Base-by-base conservation (phyloP, 2,329 filamentous ascomycete genomes). In the Madurella mycetomatis region DNA sequence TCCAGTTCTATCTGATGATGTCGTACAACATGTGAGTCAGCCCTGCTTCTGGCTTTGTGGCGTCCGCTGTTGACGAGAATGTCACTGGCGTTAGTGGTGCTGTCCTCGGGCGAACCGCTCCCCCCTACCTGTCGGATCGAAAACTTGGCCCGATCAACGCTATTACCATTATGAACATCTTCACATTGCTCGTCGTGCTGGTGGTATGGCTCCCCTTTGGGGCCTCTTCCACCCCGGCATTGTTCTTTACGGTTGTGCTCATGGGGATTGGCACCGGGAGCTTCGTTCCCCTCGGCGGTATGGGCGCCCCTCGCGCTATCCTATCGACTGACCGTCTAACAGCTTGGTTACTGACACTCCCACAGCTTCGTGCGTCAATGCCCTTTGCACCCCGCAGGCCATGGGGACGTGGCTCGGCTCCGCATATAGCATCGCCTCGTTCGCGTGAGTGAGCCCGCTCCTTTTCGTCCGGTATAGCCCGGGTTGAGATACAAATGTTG, bases 201-300 rank as follows among this genome's bases (percentile, higher is more conserved):
- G 51, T 40, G 1, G 45, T 67, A 13, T 68, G 66, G 66, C 53
- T 68, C 2, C 66, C 65, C 1, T 55, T 64, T 37, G 66, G 66
- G 18, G 59, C 56, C 2, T 58, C 46, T 2, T 62, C 59, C 2
- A 47, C 57, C 1, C 19, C 41, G 1, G 62, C 55, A 2, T 53
- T 69, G 16, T 67, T 65, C 47, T 39, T 59, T n/a, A 64, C 64
- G 11, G 58, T 61, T 0, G 56, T 63, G 17, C 49, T 65, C 12
- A 64, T 68, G 58, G 66, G 67, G 11, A 54, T 68, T 11, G 65
- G 64, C 1, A 68, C 65, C 1, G 67, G 67, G 1, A 65, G 60
- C 11, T 66, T 65, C 49, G 65, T 67, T 7, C 61, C 66, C 8
- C 56, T 67, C n/a, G 57, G 59, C 19, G 61, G 62, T 65, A 58